phyloP scores from a whole-genome alignment of 768 basidiomycete species.

The Cystobasidium tubakii region DNA sequence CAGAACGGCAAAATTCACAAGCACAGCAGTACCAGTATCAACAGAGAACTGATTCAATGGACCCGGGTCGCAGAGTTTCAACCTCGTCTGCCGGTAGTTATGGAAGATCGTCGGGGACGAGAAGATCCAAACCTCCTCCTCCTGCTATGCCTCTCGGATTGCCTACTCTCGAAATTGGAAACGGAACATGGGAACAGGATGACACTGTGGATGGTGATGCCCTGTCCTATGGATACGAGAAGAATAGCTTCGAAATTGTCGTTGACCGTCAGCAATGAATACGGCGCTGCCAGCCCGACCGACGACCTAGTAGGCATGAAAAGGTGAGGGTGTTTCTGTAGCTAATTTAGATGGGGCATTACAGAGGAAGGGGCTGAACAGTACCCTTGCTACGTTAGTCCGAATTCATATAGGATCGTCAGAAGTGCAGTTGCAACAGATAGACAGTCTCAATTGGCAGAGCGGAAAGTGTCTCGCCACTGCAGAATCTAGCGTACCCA shows the following conservation, averaged over 20 bases:
- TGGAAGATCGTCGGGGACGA: neutral
- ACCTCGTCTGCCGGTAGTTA: neutral
- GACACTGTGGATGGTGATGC: neutral
- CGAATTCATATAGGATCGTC: too few species aligned
- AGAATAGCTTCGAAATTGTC: conserved; percentile 24
- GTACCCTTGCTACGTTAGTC: too few species aligned
- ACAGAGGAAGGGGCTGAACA: too few species aligned
- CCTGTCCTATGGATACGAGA: conserved; percentile 2
- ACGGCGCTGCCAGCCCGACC: too few species aligned
- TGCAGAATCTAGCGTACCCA: too few species aligned
- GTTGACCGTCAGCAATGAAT: neutral
- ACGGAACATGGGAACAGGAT: conserved; percentile 18
- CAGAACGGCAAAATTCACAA: neutral
- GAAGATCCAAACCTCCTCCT: conserved; percentile 6
- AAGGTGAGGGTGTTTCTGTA: too few species aligned
- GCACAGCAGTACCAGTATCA: neutral
- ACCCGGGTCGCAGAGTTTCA: neutral
- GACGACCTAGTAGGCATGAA: too few species aligned
- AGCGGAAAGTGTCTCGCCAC: too few species aligned
- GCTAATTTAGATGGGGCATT: too few species aligned
- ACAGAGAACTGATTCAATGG: neutral
- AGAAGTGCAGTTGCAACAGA: too few species aligned
- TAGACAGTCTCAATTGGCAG: too few species aligned
- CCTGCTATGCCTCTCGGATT: conserved; percentile 27
- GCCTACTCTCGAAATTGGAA: conserved; percentile 30